Base-by-base conservation (phyloP, 2,329 filamentous ascomycete genomes). In the Xylaria multiplex region DNA sequence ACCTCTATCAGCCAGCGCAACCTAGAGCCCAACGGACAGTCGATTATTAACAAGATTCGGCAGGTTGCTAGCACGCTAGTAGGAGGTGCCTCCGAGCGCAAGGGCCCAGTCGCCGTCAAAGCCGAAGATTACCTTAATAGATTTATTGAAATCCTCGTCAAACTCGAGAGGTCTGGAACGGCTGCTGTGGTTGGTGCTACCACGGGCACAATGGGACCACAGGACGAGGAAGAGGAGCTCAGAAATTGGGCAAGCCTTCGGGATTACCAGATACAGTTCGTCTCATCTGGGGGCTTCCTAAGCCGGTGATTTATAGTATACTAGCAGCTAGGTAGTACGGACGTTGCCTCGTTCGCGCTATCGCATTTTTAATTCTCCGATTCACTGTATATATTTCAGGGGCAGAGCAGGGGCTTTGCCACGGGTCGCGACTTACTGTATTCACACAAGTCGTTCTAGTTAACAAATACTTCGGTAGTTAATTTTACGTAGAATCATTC, bases 21-120 rank as follows among this genome's bases (percentile, higher is more conserved):
- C 77, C 91, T 96, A 84, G 93, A 97, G 66, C 86, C 86, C n/a
- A 88, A 88, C 67, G 86, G 85, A 19, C 81, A 80, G n/a, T 86
- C 85, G 0, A 79, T 88, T n/a, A 93, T 92, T 73, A 88, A 88
- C 81, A 96, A 97, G 82, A 92, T 97, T 71, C 91, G 93, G 9
- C 90, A 92, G 74, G 91, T 97, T 45, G 93, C 93, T 1, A 91
- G 90, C 32, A 96, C 93, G 0, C 84, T 97, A 7, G 85, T 96
- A 55, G 88, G 91, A 68, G 82, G 82, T 59, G 77, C 81, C 3
- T 79, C 80, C 0, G 83, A 85, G 63, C 80, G 83, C 16, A 87
- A 86, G 71, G 85, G 84, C 0, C 81, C 79, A 65, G 77, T 85
- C 8, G 84, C 84, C 2, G 72, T 82, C 35, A 84, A 85, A 77